Base-by-base conservation (phyloP, 768 basidiomycete genomes). In the Chalciporus chontae region DNA sequence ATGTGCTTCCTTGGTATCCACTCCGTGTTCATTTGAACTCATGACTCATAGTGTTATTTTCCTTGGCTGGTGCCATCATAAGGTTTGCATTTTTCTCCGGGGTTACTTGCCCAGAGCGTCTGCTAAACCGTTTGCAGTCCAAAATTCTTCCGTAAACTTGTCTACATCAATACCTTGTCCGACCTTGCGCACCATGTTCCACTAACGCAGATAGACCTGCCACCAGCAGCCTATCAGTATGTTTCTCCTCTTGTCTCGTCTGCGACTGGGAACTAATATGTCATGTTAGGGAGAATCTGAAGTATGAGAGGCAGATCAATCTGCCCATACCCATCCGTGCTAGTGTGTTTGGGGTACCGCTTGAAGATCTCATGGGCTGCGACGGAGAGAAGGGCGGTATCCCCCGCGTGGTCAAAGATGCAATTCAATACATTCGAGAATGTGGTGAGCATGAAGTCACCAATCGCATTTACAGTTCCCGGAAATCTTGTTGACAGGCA, bases 81-180 rank as follows among this genome's bases (percentile, higher is more conserved):
- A 91, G 87, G 85, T 87, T 50, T n/a, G 69, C 45, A 17, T 19
- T 29, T 34, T 13, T 8, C 13, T 7, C 11, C 38, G 21, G 40
- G 11, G 27, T 17, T 9, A 13, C 19, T 5, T 40, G 26, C 11
- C 38, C 3, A n/a, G 11, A 15, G 21, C 15, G 13, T 15, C 15
- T 40, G 31, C 42, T 43, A 37, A 47, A 37, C n/a, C 31, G 39
- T 50, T 40, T n/a, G 18, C 47, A 90, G 89, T 58, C 91, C 91
- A 13, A 94, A 94, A 66, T 93, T 94, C 72, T 92, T 90, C 66
- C 83, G 84, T 59, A 94, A 94, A 71, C 74, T 94, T 56, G 69
- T 74, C 23, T 92, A 94, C 64, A 76, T 87, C 48, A 70, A 78
- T 48, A 90, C 90, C 0, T 75, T 94, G 13, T 90, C 89, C 19